Evolutionary conservation across 371 early-diverging fungal genomes (phyloP), one percentile per base, ranked within the genome.

Genomic region (Apophysomyces elegans): DNA sequence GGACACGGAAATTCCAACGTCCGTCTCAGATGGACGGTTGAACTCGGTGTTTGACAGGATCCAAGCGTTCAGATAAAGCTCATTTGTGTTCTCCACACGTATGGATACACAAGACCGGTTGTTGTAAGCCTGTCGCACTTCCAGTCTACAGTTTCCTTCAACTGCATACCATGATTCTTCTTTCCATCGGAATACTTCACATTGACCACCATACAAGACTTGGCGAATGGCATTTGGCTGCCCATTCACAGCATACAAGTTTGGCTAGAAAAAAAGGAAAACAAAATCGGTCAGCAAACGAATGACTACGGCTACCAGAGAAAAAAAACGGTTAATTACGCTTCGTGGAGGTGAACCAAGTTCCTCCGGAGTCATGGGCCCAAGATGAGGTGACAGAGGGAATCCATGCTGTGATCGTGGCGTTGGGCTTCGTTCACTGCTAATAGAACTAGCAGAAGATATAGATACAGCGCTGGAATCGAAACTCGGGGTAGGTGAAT

Each of bases 121-220:
- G 18, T 57, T 68, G 8, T 72, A 65, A 2, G 82, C 74, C 14
- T 73, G 59, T 39, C 72, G 69, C 11, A 82, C 74, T n/a, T 77
- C 72, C 5, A 79, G 39, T 16, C 70, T 35, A 37, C 82, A 82
- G 32, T 65, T 64, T 9, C 75, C 73, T 32, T 82, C 79, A 0
- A 74, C 78, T 1, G 82, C 76, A 57, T 76, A 77, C 82, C 82
- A 82, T 9, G 76, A 68, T 12, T 82, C 63, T 32, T 77, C 73
- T 21, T 77, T 73, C 82, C 82, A 82, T 58, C 78, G 79, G 46
- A 82, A 82, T 14, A 79, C 82, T 56, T 75, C 73, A 50, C 82
- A 82, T 36, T 71, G 69, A 14, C 64, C 69, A 7, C 69, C 78
- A 46, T 68, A 80, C 14, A 80, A 59, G 0, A 80, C 59, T 54